Percentiles rank a stretch among this genome's conserved stretches.
Conservation (phyloP, 768 basidiomycete species). For the Udeniomyces megalosporus region DNA sequence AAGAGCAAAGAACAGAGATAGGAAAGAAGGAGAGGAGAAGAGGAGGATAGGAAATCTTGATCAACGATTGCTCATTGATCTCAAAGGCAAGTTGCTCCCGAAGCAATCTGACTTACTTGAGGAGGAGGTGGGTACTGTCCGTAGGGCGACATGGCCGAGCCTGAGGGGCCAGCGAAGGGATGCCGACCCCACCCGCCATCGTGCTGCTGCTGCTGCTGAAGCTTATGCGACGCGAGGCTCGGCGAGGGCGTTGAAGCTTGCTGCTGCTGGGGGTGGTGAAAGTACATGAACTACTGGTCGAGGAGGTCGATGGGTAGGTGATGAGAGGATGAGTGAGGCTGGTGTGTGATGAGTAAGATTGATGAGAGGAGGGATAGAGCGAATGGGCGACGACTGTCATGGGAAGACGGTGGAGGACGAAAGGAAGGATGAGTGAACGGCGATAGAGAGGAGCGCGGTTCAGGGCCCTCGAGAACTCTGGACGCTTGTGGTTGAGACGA, state of each 20-base stretch:
- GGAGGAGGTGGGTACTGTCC: slow-evolving; percentile 10
- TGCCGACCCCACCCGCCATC: slow-evolving; percentile 15
- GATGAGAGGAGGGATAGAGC: too few species aligned
- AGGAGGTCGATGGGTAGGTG: not conserved
- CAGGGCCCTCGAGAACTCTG: too few species aligned
- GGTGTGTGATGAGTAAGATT: not conserved
- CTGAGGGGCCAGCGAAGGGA: not conserved
- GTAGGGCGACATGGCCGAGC: slow-evolving; percentile 10
- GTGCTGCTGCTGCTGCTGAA: slow-evolving; percentile 13
- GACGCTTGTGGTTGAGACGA: too few species aligned
- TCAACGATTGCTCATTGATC: too few species aligned
- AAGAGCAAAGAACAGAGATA: not conserved
- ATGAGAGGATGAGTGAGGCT: not conserved
- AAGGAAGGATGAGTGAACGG: not conserved
- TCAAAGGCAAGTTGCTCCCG: too few species aligned
- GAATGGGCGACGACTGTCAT: too few species aligned
- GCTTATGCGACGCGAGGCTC: slow-evolving; percentile 7
- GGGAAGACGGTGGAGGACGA: not conserved
- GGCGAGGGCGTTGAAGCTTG: slow-evolving; percentile 2
- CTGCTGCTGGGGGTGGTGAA: slow-evolving; percentile 8
- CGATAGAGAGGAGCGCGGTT: too few species aligned
- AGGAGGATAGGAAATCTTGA: too few species aligned
- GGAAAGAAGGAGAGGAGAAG: not conserved
- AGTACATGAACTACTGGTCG: slow-evolving; percentile 2
- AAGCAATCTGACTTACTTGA: slow-evolving; percentile 2